Evolutionary conservation across 345 rosid genomes (phyloP), one percentile per base, ranked within the genome.

Genomic region (Raphanus raphanistrum): DNA sequence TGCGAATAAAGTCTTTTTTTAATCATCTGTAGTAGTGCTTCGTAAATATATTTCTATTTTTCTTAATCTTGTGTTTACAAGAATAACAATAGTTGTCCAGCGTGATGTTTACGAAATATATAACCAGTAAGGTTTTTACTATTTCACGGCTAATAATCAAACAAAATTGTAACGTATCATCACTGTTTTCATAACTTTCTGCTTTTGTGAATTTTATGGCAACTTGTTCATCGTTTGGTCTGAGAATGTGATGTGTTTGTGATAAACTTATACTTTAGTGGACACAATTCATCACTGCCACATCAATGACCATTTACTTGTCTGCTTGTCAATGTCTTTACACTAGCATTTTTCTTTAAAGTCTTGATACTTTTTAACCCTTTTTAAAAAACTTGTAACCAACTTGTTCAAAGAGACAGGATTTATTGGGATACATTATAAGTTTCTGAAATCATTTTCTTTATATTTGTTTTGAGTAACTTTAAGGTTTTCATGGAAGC

Each of bases 271-370:
- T 58, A 58, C 1, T 9, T 58, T 4, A 58, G 2, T 58, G 62
- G 31, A 58, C 31, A 58, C 31, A 58, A 58, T 58, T 58, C 13
- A 58, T 25, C 62, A 26, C 62, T 8, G 63, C 32, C 63, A 26
- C 32, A 58, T 58, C 63, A 58, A 8, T 58, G 15, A 58, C 63
- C 15, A 26, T 58, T 58, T 58, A 58, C 32, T 58, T 58, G 63
- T 58, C 63, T 58, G 63, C 63, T 26, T 58, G 63, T 58, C 63
- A 26, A 26, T 58, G 63, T 58, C 63, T 26, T 52, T 58, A 9
- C 63, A 10, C 0, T 9, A 58, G 62, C 31, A 58, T 58, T 58
- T 58, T 25, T 11, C n/a, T 54, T 21, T 21, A 55, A 21, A 57
- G 5, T 57, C 29, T 25, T 58, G 62, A 25, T 4, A 25, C 9